These are phyloP conservation scores for Paramecium biaurelia DNA, from an alignment of 73 alveolate species.

Conservation along the genomic window DNA sequence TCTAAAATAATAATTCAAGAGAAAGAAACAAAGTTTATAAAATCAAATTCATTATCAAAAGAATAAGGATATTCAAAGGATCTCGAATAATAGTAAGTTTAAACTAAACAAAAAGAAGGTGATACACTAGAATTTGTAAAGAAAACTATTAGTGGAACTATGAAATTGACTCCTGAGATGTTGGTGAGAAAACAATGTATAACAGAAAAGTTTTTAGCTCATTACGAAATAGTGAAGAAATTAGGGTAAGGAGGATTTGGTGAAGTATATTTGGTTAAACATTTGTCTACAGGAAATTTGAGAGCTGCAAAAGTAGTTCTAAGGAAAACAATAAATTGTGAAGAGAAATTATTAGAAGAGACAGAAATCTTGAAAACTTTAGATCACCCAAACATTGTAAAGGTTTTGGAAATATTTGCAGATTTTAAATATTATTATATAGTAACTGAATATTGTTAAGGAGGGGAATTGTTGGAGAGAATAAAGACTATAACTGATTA, in stretches of 20 bases:
- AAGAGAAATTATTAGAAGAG: constrained; percentile 61
- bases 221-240: constrained; percentile 30
- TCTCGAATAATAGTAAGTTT: neutral
- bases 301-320: constrained; percentile 59
- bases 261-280: constrained; percentile 45
- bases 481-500: constrained; percentile 67
- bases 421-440: constrained; percentile 61
- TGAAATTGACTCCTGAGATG: constrained; percentile 38
- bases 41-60: neutral
- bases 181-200: constrained; percentile 14
- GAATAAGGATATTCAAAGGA: neutral
- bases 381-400: constrained; percentile 61
- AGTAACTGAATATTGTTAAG: constrained; percentile 67
- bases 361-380: constrained; percentile 41
- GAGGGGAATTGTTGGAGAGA: constrained; percentile 84
- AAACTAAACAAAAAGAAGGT: neutral
- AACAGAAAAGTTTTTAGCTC: constrained; percentile 28
- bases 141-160: neutral
- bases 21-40: neutral
- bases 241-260: constrained; percentile 66
- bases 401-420: constrained; percentile 50
- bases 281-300: constrained; percentile 14
- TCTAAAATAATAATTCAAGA: neutral
- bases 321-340: constrained; percentile 26
- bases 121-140: neutral